Conservation (phyloP, 108 stramenopile genomes). For the Skeletonema potamos region DNA sequence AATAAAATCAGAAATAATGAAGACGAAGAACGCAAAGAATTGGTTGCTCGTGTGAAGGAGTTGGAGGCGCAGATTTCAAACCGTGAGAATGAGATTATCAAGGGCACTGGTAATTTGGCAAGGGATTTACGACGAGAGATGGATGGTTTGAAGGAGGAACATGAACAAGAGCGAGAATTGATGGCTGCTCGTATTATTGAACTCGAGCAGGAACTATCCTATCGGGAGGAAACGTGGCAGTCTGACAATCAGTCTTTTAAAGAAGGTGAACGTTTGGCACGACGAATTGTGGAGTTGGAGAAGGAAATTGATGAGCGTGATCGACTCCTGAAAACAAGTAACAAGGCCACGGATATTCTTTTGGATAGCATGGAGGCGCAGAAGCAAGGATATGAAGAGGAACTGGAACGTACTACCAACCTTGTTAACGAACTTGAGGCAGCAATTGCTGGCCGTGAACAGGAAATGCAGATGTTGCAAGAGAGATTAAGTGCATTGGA, state of each 20-base stretch:
- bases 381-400: constrained; percentile 37
- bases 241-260: constrained; percentile 5
- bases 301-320: constrained; percentile 35
- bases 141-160: constrained; percentile 26
- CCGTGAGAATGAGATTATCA: constrained; percentile 16
- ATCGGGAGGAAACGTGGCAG: constrained; percentile 1
- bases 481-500: constrained; percentile 26
- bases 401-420: constrained; percentile 26
- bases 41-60: constrained; percentile 28
- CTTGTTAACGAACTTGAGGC: constrained; percentile 37
- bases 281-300: constrained; percentile 24
- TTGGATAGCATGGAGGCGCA: constrained; percentile 39
- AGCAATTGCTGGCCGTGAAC: constrained; percentile 28
- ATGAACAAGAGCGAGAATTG: constrained; percentile 26
- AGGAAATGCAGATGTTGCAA: constrained; percentile 32
- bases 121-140: constrained; percentile 16
- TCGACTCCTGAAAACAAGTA: constrained; percentile 27
- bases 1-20: constrained; percentile 28
- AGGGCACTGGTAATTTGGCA: constrained; percentile 7
- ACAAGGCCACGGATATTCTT: constrained; percentile 46
- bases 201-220: constrained; percentile 30
- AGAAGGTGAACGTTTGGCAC: constrained; percentile 17
- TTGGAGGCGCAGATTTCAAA: constrained; percentile 36
- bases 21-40: constrained; percentile 29
- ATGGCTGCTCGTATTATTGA: constrained; percentile 39